phyloP scores from a whole-genome alignment of 495 filamentous ascomycete genomes.

The Talaromyces stipitatus region DNA sequence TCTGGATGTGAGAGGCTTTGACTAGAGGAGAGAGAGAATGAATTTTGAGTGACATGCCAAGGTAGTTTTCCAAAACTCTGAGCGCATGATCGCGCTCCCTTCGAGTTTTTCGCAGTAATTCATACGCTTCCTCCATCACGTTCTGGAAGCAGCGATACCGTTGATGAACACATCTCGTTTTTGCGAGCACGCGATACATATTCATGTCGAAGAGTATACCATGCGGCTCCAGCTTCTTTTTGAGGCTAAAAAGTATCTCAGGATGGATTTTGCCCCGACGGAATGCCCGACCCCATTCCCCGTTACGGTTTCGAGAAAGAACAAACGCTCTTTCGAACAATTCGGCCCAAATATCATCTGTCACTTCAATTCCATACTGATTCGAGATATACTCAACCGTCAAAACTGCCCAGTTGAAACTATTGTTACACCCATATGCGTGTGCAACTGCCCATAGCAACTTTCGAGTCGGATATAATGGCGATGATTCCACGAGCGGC shows the following conservation, averaged over 20 bases:
- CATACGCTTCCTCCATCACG: conserved; percentile 24
- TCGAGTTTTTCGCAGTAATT: conserved; percentile 22
- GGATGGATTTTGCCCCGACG: conserved; percentile 14
- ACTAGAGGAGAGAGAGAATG: background rate
- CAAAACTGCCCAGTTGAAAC: conserved; percentile 44
- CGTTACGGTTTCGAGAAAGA: conserved; percentile 22
- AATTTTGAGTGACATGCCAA: conserved; percentile 4
- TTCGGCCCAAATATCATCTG: conserved; percentile 44
- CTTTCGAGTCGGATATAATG: conserved; percentile 44
- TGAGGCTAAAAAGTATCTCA: conserved; percentile 29
- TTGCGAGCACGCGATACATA: conserved; percentile 46
- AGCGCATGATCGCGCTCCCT: conserved; percentile 18
- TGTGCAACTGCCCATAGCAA: conserved; percentile 54
- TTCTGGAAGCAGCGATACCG: conserved; percentile 14
- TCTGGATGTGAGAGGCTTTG: conserved; percentile 65
- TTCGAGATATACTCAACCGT: conserved; percentile 49
- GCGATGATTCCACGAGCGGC: conserved; percentile 34
- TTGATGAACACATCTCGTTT: conserved; percentile 14
- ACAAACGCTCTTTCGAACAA: conserved; percentile 55
- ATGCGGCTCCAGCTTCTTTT: conserved; percentile 49
- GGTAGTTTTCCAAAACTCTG: conserved; percentile 15
- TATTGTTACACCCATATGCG: conserved; percentile 48
- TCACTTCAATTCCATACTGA: conserved; percentile 45
- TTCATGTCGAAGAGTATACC: conserved; percentile 45
- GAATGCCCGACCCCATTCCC: conserved; percentile 3